Conservation (phyloP, 768 basidiomycete species). For the Crepidotus variabilis region DNA sequence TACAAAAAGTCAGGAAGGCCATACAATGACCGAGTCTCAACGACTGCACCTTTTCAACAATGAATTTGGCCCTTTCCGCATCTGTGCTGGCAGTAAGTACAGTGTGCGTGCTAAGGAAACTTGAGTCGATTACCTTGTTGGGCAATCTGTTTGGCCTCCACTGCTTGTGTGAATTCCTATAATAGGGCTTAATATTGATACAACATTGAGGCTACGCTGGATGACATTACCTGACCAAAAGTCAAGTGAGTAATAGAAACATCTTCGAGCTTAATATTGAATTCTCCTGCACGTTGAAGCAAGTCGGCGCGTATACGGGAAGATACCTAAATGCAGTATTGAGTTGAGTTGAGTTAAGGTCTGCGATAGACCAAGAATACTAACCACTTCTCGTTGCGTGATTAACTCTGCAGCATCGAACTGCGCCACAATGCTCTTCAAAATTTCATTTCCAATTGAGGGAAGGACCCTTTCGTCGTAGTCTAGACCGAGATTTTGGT, state of each 20-base stretch:
- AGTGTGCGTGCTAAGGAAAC: background rate
- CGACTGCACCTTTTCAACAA: constrained; percentile 85
- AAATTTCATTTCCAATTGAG: constrained; percentile 95
- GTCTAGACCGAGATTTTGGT: constrained; percentile 91
- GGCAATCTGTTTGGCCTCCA: constrained; percentile 99
- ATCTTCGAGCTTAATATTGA: constrained; percentile 93
- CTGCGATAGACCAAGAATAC: constrained; percentile 22
- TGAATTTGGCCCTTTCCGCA: constrained; percentile 98
- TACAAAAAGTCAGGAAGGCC: constrained; percentile 26
- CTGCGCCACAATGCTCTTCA: constrained; percentile 97
- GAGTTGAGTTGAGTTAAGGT: background rate
- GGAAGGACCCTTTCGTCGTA: constrained; percentile 98
- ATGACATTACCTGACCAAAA: constrained; percentile 65
- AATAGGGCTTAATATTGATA: constrained; percentile 2
- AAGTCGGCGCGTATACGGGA: constrained; percentile 91
- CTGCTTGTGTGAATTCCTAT: constrained; percentile 95
- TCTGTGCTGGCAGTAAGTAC: constrained; percentile 43
- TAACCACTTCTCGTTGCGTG: constrained; percentile 94
- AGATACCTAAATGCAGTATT: constrained; percentile 54
- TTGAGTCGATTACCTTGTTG: constrained; percentile 72
- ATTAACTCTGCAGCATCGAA: constrained; percentile 97
- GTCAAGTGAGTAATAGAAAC: constrained; percentile 94
- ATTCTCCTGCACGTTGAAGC: constrained; percentile 90
- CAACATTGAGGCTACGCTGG: constrained; percentile 13
- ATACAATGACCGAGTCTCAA: background rate